These are phyloP conservation scores for Paramarasmius palmivorus DNA, from an alignment of 1,284 basidiomycete genomes.

Conservation along the genomic window DNA sequence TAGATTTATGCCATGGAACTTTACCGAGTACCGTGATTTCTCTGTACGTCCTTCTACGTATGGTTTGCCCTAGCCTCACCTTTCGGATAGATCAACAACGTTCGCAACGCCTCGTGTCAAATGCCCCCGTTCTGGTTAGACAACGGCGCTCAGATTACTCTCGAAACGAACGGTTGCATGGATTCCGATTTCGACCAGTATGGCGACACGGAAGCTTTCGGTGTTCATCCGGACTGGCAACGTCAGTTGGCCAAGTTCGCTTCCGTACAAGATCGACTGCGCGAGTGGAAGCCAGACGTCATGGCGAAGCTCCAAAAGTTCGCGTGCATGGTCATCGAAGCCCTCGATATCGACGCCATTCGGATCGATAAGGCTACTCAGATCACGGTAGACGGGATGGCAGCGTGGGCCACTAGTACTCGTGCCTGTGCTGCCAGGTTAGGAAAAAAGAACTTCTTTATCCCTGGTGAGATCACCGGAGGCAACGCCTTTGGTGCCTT, in stretches of 20 bases:
- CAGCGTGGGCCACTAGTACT: conserved; percentile 73
- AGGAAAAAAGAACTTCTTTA: conserved; percentile 86
- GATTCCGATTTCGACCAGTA: conserved; percentile 89
- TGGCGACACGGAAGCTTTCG: conserved; percentile 94
- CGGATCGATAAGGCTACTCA: conserved; percentile 94
- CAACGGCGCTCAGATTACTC: conserved; percentile 62
- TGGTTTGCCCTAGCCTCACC: background rate
- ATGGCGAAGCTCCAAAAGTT: conserved; percentile 70
- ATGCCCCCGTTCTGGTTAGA: conserved; percentile 82
- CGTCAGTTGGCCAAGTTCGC: conserved; percentile 93
- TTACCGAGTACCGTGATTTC: conserved; percentile 84
- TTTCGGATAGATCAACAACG: conserved; percentile 52
- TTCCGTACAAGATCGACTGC: conserved; percentile 67
- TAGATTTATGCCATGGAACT: conserved; percentile 78
- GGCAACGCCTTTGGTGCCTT: conserved; percentile 87
- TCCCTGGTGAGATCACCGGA: conserved; percentile 92
- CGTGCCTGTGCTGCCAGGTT: conserved; percentile 70
- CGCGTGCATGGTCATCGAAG: conserved; percentile 81
- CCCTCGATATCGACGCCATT: conserved; percentile 88
- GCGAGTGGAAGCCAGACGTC: conserved; percentile 65
- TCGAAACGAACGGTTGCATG: conserved; percentile 69
- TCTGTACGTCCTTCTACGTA: conserved; percentile 38
- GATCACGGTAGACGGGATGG: conserved; percentile 79
- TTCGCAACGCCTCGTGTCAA: conserved; percentile 71
- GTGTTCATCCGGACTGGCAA: conserved; percentile 92